Evolutionary conservation across 352 stramenopile genomes (phyloP), one percentile per base, ranked within the genome.

Genomic region (Plasmopara muralis): DNA sequence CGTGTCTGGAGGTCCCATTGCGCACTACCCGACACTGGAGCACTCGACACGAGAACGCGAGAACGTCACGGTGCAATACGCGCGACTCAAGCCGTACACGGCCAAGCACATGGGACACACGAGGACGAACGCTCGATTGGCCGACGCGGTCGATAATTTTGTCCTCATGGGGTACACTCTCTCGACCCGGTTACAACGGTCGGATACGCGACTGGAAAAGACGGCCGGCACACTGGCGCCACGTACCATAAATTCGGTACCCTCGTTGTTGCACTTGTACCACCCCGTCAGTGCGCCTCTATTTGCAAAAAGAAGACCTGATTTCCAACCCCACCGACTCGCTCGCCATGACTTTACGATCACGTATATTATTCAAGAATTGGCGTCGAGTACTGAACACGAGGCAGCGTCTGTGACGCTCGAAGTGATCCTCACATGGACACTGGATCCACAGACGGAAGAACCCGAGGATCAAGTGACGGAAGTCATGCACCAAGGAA

Each of bases 361-460:
- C 50, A 89, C 79, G 41, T 89, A 85, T 50, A 80, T 89, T 43
- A 60, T 86, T 37, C 79, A 89, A 51, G 72, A 89, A 29, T 39
- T 60, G 9, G 45, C 61, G 8, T 4, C 16, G 1, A 50, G 6
- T 38, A 18, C 18, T 8, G 45, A 39, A 9, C 16, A 54, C 14
- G 40, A 43, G 53, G 6, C 46, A 58, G n/a, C 50, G n/a, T 55
- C 38, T 9, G 70, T 89, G 15, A 72, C 64, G 52, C 60, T 89
- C n/a, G 79, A 89, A 55, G 74, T 86, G 9, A 57, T 87, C 33
- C 49, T 85, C 12, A 74, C 72, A 31, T 83, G 72, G 48, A 65
- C 68, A 2, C 33, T 67, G 45, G 68, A 77, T n/a, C 42, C 13
- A 37, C 25, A 60, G 35, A 47, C 51, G 25, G 10, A 43, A 0